phyloP scores from a whole-genome alignment of 1,139 yeast species.

The Magnusiomyces fungicola region DNA sequence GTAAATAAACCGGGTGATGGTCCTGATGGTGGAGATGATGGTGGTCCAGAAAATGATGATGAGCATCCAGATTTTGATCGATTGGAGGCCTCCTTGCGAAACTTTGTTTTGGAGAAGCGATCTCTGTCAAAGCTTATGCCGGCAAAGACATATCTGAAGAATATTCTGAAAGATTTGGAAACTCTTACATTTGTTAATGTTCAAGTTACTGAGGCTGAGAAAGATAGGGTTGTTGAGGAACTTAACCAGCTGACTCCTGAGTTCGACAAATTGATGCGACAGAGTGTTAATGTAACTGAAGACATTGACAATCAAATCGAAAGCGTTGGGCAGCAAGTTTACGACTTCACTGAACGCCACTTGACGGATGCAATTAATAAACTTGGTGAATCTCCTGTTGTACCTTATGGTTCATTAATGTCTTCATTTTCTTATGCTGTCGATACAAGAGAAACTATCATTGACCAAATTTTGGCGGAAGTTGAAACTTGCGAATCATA shows the following conservation, averaged over 20 bases:
- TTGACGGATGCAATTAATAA: constrained; percentile 48
- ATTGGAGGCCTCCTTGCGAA: constrained; percentile 75
- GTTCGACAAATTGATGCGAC: constrained; percentile 47
- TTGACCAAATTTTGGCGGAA: constrained; percentile 54
- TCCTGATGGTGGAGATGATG: constrained; percentile 35
- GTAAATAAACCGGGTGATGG: constrained; percentile 37
- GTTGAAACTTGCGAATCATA: constrained; percentile 58
- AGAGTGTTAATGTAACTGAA: constrained; percentile 51
- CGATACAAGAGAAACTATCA: constrained; percentile 60
- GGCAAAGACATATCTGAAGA: constrained; percentile 74
- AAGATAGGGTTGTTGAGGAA: constrained; percentile 35
- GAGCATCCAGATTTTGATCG: constrained; percentile 67
- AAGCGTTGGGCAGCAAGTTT: constrained; percentile 48
- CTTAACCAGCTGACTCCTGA: constrained; percentile 48
- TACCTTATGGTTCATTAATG: constrained; percentile 57
- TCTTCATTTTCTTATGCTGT: constrained; percentile 63
- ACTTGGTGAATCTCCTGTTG: constrained; percentile 52
- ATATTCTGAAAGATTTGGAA: constrained; percentile 60
- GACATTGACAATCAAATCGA: constrained; percentile 60
- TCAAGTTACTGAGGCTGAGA: constrained; percentile 42
- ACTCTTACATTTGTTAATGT: constrained; percentile 56
- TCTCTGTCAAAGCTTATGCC: constrained; percentile 86
- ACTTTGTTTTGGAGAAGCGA: constrained; percentile 82
- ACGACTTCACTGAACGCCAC: constrained; percentile 50
- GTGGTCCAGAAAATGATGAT: constrained; percentile 17